Conservation (phyloP, 2,329 filamentous ascomycete species). For the Teratosphaeria nubilosa region DNA sequence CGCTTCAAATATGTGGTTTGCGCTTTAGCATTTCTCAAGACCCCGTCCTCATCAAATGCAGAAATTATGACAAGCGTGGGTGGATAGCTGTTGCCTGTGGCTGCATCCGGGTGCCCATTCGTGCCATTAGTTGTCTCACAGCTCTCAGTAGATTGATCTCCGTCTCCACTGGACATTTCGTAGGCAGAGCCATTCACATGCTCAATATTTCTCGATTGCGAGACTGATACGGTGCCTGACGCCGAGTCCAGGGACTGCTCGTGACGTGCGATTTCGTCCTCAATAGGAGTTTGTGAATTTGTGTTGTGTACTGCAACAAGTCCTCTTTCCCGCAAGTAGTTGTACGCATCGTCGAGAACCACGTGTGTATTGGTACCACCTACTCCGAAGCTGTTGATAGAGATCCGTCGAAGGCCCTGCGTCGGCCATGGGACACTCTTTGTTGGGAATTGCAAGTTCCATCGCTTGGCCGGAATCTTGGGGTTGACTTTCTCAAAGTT, state of each 20-base stretch:
- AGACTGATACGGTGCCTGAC: not conserved
- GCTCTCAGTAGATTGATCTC: not conserved
- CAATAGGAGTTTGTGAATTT: not conserved
- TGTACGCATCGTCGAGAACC: conserved; percentile 15
- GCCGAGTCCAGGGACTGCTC: not conserved
- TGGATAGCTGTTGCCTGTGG: not conserved
- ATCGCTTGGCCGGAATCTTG: conserved; percentile 18
- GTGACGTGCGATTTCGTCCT: not conserved
- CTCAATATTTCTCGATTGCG: not conserved
- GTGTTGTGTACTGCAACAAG: conserved; percentile 5
- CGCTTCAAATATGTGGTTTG: conserved; percentile 23
- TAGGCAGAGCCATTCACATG: not conserved
- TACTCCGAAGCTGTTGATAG: not conserved
- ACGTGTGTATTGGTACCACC: conserved; percentile 17
- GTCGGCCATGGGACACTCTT: conserved; percentile 21
- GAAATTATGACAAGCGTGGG: conserved; percentile 1
- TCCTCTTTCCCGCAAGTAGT: conserved; percentile 4
- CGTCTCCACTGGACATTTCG: not conserved
- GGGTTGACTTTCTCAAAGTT: conserved; percentile 15
- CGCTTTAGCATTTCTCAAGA: not conserved
- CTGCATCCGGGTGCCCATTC: not conserved
- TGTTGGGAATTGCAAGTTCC: conserved; percentile 10
- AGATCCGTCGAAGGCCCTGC: conserved; percentile 6
- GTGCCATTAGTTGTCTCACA: not conserved
- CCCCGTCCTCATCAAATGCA: conserved; percentile 3